Evolutionary conservation across 2,329 filamentous ascomycete species (phyloP).

Genomic region (Venturia pyrina): DNA sequence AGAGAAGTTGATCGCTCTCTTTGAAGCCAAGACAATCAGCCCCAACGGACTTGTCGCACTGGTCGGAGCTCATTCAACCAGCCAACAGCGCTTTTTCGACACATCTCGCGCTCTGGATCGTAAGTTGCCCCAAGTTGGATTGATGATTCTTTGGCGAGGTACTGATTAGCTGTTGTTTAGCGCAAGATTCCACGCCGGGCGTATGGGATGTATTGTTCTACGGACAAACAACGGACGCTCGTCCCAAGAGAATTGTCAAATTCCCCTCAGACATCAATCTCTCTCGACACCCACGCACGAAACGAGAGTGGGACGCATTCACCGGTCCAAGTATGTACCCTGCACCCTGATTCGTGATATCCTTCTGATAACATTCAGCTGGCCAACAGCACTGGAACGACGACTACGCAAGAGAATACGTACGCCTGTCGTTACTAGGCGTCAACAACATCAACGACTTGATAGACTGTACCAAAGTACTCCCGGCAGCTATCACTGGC

Average conservation of each 20-base stretch:
- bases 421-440: slow-evolving; percentile 18
- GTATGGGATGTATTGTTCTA: slow-evolving; percentile 27
- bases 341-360: background rate
- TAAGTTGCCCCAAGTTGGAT: background rate
- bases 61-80: slow-evolving; percentile 28
- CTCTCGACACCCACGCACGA: slow-evolving; percentile 24
- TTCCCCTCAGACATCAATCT: slow-evolving; percentile 27
- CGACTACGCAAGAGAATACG: slow-evolving; percentile 18
- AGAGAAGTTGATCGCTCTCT: slow-evolving; percentile 26
- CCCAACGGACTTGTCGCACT: slow-evolving; percentile 27
- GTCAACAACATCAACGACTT: slow-evolving; percentile 21
- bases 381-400: slow-evolving; percentile 15
- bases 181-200: slow-evolving; percentile 27
- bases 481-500: slow-evolving; percentile 13
- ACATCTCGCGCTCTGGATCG: slow-evolving; percentile 21
- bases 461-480: slow-evolving; percentile 18
- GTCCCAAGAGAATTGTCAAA: slow-evolving; percentile 25
- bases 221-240: background rate
- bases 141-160: no score
- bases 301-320: slow-evolving; percentile 20
- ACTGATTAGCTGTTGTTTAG: background rate
- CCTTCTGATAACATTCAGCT: background rate
- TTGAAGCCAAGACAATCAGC: slow-evolving; percentile 28
- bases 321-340: slow-evolving; percentile 1
- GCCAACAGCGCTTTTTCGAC: slow-evolving; percentile 28